phyloP scores from a whole-genome alignment of 1,284 basidiomycete species.

The Fomitopsis betulina region DNA sequence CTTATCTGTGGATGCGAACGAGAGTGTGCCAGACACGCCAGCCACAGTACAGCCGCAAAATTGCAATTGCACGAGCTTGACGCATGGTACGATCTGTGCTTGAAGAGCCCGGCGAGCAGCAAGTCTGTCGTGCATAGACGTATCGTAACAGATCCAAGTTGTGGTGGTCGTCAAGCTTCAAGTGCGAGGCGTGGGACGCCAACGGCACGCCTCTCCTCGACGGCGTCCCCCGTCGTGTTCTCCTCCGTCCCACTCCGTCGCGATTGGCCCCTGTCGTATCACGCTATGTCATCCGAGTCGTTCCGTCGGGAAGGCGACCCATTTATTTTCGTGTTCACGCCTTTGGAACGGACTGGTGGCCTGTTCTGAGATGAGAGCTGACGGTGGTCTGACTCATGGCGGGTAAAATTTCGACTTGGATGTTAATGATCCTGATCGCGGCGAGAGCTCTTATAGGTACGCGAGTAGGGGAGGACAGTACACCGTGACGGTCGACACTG shows the following conservation, averaged over 20 bases:
- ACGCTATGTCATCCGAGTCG: conserved; percentile 7
- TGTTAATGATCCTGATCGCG: background rate
- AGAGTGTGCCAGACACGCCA: too few species aligned
- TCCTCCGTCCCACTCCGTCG: background rate
- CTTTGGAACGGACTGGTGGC: background rate
- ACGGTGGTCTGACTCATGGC: conserved; percentile 10
- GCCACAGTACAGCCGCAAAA: too few species aligned
- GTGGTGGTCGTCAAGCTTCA: background rate
- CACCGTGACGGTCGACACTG: background rate
- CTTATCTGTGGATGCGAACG: background rate
- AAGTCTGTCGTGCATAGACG: background rate
- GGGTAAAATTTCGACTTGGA: background rate
- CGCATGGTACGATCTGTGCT: too few species aligned
- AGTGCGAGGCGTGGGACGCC: background rate
- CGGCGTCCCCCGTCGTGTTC: background rate
- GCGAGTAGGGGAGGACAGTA: background rate
- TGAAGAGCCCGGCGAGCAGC: background rate
- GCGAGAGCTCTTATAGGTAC: conserved; percentile 1
- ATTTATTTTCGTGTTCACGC: conserved; percentile 8
- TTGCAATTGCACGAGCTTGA: too few species aligned
- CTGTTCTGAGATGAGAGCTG: conserved; percentile 2
- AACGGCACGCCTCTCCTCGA: background rate
- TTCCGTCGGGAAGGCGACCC: conserved; percentile 12
- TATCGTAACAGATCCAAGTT: background rate
- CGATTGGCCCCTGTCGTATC: background rate